A percentile compares a stretch with the other conserved stretches of the same genome.
phyloP scores from a whole-genome alignment of 1,139 yeast species.

The Debaryomyces psychrophilus region DNA sequence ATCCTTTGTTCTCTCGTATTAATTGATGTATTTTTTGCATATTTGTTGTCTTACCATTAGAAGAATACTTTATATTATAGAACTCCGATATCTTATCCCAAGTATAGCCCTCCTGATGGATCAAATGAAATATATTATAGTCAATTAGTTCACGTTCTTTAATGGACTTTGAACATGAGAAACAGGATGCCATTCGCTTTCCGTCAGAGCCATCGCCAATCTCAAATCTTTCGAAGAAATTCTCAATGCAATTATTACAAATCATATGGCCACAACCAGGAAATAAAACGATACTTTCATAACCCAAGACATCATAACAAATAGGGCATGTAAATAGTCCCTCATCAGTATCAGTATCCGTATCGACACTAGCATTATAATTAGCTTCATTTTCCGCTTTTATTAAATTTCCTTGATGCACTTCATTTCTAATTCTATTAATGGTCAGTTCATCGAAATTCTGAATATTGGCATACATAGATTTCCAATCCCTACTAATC shows the following conservation, averaged over 20 bases:
- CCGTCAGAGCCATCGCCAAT: constrained; percentile 39
- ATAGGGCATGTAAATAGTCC: constrained; percentile 59
- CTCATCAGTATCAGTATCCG: constrained; percentile 16
- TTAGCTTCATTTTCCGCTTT: constrained; percentile 18
- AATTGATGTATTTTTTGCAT: constrained; percentile 28
- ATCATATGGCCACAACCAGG: constrained; percentile 71
- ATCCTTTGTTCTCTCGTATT: constrained; percentile 34
- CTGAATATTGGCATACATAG: constrained; percentile 23
- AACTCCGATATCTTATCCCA: constrained; percentile 14
- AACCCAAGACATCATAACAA: constrained; percentile 64
- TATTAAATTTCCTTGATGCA: constrained; percentile 13
- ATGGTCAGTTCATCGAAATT: constrained; percentile 18
- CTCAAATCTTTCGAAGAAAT: constrained; percentile 49
- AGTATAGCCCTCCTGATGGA: constrained; percentile 29
- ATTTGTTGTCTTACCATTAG: constrained; percentile 14
- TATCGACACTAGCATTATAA: neutral
- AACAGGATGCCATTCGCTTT: constrained; percentile 53
- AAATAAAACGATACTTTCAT: constrained; percentile 48
- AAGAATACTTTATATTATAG: constrained; percentile 9
- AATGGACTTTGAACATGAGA: constrained; percentile 47
- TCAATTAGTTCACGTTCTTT: constrained; percentile 49
- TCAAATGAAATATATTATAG: constrained; percentile 55
- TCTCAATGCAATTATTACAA: constrained; percentile 63
- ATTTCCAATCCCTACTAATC: constrained; percentile 26
- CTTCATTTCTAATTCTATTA: constrained; percentile 19